Percentiles rank a stretch among this genome's conserved stretches.
phyloP scores from a whole-genome alignment of 2,329 filamentous ascomycete genomes.

The Alternaria novae-zelandiae region DNA sequence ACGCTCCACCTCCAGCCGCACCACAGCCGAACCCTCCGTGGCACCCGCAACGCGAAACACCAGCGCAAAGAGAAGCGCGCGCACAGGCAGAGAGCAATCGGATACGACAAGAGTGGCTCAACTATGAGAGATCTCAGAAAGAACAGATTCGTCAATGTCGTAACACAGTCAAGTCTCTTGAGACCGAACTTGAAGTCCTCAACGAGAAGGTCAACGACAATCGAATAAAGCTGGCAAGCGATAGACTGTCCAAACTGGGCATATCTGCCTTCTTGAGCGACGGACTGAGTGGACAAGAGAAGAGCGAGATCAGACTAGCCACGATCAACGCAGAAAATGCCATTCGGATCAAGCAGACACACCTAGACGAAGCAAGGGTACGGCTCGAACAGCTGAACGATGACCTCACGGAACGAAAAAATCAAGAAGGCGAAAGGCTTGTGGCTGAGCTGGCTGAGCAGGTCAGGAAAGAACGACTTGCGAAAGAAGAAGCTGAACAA shows the following conservation, averaged over 20 bases:
- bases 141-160: background rate
- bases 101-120: conserved; percentile 10
- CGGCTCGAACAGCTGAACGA: background rate
- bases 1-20: background rate
- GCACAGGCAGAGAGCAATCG: background rate
- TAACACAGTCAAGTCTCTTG: background rate
- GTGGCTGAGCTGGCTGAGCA: background rate
- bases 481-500: background rate
- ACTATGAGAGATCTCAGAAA: conserved; percentile 2
- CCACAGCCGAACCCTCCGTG: background rate
- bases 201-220: background rate
- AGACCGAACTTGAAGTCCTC: background rate
- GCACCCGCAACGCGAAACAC: background rate
- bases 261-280: background rate
- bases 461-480: background rate
- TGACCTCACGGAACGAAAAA: background rate
- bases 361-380: background rate
- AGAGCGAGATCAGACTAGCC: background rate
- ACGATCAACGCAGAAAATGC: background rate
- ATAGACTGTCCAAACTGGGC: background rate
- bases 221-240: background rate
- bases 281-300: conserved; percentile 3
- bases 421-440: background rate
- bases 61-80: conserved; percentile 1
- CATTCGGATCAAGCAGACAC: background rate